Conservation (phyloP, 1,139 yeast genomes). For the Diutina scorzettiae region DNA sequence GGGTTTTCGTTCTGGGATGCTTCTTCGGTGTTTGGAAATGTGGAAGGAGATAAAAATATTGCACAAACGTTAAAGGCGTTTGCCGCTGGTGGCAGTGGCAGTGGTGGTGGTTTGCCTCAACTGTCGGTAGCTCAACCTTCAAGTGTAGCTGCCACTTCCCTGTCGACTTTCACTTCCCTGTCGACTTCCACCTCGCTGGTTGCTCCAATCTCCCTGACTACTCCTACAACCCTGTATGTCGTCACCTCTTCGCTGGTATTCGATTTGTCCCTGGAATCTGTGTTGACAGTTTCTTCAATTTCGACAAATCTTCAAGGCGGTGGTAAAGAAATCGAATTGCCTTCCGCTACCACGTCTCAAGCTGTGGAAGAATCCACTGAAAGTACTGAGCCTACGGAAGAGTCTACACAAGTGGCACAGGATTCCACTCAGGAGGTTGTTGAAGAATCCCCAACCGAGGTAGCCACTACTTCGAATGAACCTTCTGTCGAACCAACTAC, state of each 20-base stretch:
- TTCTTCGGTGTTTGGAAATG: not conserved
- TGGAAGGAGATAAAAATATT: not conserved
- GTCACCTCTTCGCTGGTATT: not conserved
- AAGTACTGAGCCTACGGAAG: not conserved
- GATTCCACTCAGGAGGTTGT: not conserved
- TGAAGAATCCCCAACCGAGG: not conserved
- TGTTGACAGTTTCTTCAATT: no score
- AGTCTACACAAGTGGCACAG: not conserved
- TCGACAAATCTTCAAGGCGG: not conserved
- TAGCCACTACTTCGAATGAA: not conserved
- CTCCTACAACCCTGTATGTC: no score
- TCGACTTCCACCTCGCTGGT: not conserved
- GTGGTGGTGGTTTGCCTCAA: not conserved
- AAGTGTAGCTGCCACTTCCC: not conserved
- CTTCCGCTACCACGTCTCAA: not conserved
- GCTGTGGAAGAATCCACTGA: not conserved
- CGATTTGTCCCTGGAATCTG: no score
- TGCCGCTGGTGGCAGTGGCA: not conserved
- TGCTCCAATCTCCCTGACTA: not conserved
- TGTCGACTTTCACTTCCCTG: not conserved
- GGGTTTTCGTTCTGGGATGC: slow-evolving; percentile 6
- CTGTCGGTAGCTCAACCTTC: not conserved
- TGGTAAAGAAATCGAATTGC: not conserved
- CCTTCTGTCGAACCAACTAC: not conserved
- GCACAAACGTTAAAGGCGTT: not conserved